Percentiles rank a stretch among this genome's conserved stretches.
phyloP scores from a whole-genome alignment of 345 rosid species.

The Excoecaria agallocha region DNA sequence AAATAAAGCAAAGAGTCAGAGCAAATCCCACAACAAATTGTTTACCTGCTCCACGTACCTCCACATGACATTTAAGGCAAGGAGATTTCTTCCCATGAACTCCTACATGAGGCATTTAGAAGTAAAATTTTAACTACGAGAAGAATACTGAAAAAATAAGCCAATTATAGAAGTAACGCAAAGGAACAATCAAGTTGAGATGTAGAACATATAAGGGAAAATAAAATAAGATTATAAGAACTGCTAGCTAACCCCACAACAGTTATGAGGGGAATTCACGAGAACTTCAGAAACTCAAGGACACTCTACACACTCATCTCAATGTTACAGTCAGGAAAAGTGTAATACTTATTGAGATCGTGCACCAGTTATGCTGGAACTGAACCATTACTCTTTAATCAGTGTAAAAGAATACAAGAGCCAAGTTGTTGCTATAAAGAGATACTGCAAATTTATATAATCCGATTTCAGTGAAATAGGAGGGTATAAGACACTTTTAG shows the following conservation, averaged over 20 bases:
- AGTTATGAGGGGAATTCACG: not conserved
- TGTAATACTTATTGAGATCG: too few relatives aligned
- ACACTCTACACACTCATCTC: too few relatives aligned
- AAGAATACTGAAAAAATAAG: not conserved
- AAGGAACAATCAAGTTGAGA: not conserved
- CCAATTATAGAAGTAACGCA: too few relatives aligned
- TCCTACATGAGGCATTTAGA: conserved; percentile 51
- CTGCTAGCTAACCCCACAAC: not conserved
- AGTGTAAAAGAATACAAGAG: too few relatives aligned
- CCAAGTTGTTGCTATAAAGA: too few relatives aligned
- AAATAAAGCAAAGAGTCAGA: not conserved
- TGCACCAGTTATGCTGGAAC: too few relatives aligned
- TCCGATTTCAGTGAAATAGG: too few relatives aligned
- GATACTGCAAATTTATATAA: too few relatives aligned
- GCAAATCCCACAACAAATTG: not conserved
- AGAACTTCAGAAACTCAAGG: not conserved
- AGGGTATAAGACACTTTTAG: too few relatives aligned
- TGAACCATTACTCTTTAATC: too few relatives aligned
- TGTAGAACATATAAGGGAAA: too few relatives aligned
- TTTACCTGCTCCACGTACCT: conserved; percentile 91
- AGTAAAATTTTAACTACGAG: not conserved
- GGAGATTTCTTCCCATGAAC: conserved; percentile 94
- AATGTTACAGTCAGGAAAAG: too few relatives aligned
- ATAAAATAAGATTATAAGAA: not conserved
- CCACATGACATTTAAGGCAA: conserved; percentile 98